Evolutionary conservation across 1,284 basidiomycete species (phyloP).

Genomic region (Leucoagaricus sp.): DNA sequence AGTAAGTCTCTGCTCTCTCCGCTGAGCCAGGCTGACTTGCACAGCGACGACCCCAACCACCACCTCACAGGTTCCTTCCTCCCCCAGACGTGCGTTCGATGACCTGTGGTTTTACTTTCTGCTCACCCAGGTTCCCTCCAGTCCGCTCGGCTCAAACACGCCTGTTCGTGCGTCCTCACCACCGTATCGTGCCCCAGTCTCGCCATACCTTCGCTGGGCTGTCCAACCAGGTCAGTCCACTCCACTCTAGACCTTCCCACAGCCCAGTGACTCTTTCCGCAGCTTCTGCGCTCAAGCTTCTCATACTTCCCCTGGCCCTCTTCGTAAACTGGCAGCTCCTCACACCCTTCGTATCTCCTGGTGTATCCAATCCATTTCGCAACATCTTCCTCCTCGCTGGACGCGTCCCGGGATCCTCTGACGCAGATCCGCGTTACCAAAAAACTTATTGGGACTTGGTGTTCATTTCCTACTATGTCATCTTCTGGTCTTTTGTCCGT

Average conservation of each 20-base stretch:
- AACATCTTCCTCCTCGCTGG: constrained; percentile 81
- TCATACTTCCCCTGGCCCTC: constrained; percentile 72
- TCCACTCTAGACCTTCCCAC: not conserved
- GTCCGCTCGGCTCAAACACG: constrained; percentile 43
- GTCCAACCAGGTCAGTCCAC: constrained; percentile 64
- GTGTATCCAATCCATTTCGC: constrained; percentile 72
- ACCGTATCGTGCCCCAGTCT: constrained; percentile 21
- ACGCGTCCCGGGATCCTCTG: constrained; percentile 53
- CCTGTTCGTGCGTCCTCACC: constrained; percentile 39
- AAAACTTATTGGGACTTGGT: constrained; percentile 81
- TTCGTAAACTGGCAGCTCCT: constrained; percentile 73
- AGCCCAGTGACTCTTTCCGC: constrained; percentile 9
- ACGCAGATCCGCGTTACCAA: constrained; percentile 63
- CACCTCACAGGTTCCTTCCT: constrained; percentile 62
- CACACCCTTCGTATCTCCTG: constrained; percentile 48
- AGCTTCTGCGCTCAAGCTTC: constrained; percentile 75
- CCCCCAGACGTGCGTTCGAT: constrained; percentile 56
- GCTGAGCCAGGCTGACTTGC: not conserved
- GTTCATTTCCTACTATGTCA: constrained; percentile 86
- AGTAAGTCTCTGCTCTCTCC: not conserved
- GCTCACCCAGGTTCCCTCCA: constrained; percentile 25
- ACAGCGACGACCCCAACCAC: constrained; percentile 53
- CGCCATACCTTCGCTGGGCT: constrained; percentile 62
- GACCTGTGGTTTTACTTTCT: not conserved
- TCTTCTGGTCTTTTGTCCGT: constrained; percentile 92